Base-by-base conservation (phyloP, 805 yeast genomes). In the Tetrapisispora arboricola region DNA sequence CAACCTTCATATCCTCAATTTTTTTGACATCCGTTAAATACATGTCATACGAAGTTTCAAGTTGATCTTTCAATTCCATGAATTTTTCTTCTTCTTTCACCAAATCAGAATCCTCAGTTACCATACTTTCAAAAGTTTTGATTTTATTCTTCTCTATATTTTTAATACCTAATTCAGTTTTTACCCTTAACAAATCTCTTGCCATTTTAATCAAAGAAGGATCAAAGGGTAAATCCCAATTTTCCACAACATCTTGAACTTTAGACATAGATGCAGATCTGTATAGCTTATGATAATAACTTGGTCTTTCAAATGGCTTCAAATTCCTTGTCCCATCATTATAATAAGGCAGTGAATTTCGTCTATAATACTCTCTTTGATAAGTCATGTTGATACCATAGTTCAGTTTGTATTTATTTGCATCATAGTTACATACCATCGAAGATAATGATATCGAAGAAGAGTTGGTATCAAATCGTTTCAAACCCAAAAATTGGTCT, bases 191-290 rank as follows among this genome's bases (percentile, higher is more conserved):
- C n/a, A 57, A 38, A 42, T 58, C 56, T 38, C 60, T 49, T 10
- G 64, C 64, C 41, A 57, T 44, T 38, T 40, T 53, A 2, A 54
- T 49, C 12, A 53, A 40, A 3, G 64, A 57, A 2, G 60, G 53
- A 37, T 59, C 63, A 41, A 58, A 59, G 5, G 64, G 63, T 24
- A 54, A 32, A 1, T 33, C 35, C 64, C 64, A 60, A 11, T 41
- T 27, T 20, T 55, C 59, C 6, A 54, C 38, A 1, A 47, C 47
- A 28, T 54, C 54, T 30, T 53, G 54, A 3, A 58, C 45, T 28
- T 49, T 43, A 1, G 64, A 56, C 9, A 43, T 33, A 2, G 62
- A 56, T 25, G 45, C 44, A 24, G 52, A 50, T 8, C 61, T 47
- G 36, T 51, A 43, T 20, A 50, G 36, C 18, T 37, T 32, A 24